These are phyloP conservation scores for Microbotryum scabiosae DNA, from an alignment of 1,284 basidiomycete species.

Conservation along the genomic window DNA sequence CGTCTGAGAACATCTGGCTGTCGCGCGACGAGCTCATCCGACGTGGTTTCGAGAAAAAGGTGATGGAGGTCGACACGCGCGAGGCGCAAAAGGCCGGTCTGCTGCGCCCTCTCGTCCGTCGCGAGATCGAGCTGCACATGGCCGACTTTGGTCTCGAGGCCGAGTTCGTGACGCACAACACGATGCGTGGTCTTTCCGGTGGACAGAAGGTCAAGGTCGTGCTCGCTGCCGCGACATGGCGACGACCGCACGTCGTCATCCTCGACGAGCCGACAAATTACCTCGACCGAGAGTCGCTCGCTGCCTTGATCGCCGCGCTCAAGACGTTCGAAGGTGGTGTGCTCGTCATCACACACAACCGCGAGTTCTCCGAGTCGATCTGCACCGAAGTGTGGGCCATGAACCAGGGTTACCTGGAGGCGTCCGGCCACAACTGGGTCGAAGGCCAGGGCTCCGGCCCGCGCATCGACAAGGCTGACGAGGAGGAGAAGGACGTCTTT, in stretches of 20 bases:
- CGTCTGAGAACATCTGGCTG: constrained; percentile 93
- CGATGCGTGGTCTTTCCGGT: constrained; percentile 78
- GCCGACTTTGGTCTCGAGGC: constrained; percentile 93
- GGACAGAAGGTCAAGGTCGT: constrained; percentile 99
- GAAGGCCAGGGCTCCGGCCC: constrained; percentile 87
- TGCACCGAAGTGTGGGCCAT: constrained; percentile 48
- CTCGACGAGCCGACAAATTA: constrained; percentile 90
- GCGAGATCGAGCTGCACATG: constrained; percentile 97
- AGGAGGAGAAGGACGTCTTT: constrained; percentile 74
- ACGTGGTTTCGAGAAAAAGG: constrained; percentile 90
- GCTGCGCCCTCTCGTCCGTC: constrained; percentile 88
- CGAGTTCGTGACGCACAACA: constrained; percentile 82
- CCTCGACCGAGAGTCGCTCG: constrained; percentile 93
- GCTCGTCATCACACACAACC: constrained; percentile 48
- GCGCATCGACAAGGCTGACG: constrained; percentile 73
- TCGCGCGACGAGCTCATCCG: constrained; percentile 93
- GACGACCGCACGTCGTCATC: constrained; percentile 93
- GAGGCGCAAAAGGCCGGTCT: constrained; percentile 95
- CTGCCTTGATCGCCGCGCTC: constrained; percentile 89
- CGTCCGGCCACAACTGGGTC: constrained; percentile 48
- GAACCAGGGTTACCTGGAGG: constrained; percentile 47
- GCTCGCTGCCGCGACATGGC: constrained; percentile 96
- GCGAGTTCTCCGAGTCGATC: constrained; percentile 93
- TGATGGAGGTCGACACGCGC: constrained; percentile 91
- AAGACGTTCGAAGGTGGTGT: constrained; percentile 97